Conservation (phyloP, 2,329 filamentous ascomycete genomes). For the Coniella lustricola region DNA sequence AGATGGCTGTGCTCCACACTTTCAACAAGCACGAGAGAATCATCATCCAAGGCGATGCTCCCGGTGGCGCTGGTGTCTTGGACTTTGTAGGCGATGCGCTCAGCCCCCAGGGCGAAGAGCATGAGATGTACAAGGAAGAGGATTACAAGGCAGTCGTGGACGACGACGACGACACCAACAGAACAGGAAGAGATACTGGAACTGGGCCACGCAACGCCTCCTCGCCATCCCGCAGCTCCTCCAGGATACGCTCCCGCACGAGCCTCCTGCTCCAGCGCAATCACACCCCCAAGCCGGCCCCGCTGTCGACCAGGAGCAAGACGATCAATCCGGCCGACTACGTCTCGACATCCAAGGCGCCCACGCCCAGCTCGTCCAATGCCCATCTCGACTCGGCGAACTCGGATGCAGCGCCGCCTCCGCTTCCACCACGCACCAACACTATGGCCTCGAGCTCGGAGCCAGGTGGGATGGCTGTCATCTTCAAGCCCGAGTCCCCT, state of each 20-base stretch:
- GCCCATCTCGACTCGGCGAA: slow-evolving; percentile 11
- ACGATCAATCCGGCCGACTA: slow-evolving; percentile 23
- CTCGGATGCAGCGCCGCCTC: slow-evolving; percentile 1
- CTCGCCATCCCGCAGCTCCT: slow-evolving; percentile 18
- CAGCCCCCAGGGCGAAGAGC: slow-evolving; percentile 21
- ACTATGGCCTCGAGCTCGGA: slow-evolving; percentile 34
- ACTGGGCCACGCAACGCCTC: slow-evolving; percentile 19
- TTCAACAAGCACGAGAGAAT: slow-evolving; percentile 68
- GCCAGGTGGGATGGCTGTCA: slow-evolving; percentile 62
- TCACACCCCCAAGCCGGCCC: slow-evolving; percentile 13
- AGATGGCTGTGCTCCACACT: slow-evolving; percentile 75
- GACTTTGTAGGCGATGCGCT: slow-evolving; percentile 43
- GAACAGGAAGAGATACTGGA: slow-evolving; percentile 6
- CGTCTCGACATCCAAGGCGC: slow-evolving; percentile 5
- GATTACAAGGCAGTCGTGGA: slow-evolving; percentile 15
- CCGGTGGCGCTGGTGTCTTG: slow-evolving; percentile 40
- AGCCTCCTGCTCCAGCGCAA: slow-evolving; percentile 14
- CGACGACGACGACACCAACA: neutral
- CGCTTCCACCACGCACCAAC: neutral
- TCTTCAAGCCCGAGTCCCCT: slow-evolving; percentile 65
- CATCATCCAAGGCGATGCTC: slow-evolving; percentile 53
- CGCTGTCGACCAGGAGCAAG: slow-evolving; percentile 20
- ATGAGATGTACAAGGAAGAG: slow-evolving; percentile 31
- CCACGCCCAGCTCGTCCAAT: slow-evolving; percentile 12
- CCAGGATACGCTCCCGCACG: slow-evolving; percentile 18